Evolutionary conservation across 2,329 filamentous ascomycete species (phyloP).

Genomic region (Fusarium vanettenii): DNA sequence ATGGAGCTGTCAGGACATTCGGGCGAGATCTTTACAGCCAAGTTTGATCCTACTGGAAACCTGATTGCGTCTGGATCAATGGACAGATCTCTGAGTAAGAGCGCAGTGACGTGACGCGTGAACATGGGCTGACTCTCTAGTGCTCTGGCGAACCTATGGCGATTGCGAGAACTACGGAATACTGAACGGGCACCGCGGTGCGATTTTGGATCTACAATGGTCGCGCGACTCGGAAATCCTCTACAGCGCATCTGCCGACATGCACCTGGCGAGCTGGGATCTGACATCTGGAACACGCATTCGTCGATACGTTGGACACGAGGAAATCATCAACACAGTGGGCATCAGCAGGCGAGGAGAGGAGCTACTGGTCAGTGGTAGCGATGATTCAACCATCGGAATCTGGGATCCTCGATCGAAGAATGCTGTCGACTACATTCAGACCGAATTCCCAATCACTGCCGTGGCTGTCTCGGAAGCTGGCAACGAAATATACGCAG

Average conservation of each 20-base stretch:
- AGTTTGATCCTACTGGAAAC: conserved; percentile 89
- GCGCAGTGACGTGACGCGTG: conserved; percentile 12
- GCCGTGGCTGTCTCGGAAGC: conserved; percentile 92
- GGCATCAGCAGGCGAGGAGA: conserved; percentile 91
- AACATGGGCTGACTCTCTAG: conserved; percentile 56
- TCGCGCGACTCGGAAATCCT: conserved; percentile 92
- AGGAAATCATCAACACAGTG: conserved; percentile 93
- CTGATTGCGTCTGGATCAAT: conserved; percentile 94
- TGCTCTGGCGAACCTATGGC: conserved; percentile 94
- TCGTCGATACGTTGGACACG: conserved; percentile 90
- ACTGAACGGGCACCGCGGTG: conserved; percentile 89
- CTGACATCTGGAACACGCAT: conserved; percentile 91
- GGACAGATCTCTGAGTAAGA: conserved; percentile 88
- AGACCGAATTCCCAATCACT: conserved; percentile 93
- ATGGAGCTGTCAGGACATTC: conserved; percentile 89
- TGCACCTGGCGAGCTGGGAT: conserved; percentile 94
- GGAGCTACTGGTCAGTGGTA: conserved; percentile 89
- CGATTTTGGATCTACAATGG: conserved; percentile 94
- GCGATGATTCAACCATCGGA: conserved; percentile 92
- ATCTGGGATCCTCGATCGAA: conserved; percentile 97
- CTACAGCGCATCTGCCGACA: conserved; percentile 94
- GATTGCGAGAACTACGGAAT: conserved; percentile 95
- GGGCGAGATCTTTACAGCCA: conserved; percentile 91
- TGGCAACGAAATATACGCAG: conserved; percentile 94
- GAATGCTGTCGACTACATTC: conserved; percentile 85